Conservation (phyloP, 805 yeast species). For the Cyberlindnera petersonii region DNA sequence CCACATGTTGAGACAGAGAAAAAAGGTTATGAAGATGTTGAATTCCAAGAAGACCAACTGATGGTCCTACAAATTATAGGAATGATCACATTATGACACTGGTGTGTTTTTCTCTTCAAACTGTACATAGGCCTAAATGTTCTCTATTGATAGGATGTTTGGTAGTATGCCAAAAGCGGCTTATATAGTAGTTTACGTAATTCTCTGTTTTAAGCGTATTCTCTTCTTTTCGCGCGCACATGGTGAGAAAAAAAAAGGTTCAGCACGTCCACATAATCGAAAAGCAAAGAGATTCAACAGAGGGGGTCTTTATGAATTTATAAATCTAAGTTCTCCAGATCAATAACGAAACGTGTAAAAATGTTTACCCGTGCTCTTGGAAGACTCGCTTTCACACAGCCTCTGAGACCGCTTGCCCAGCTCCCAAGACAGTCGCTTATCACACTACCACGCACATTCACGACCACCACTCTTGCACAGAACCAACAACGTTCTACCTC, state of each 20-base stretch:
- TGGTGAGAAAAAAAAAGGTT: neutral
- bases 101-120: too few species aligned
- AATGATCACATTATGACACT: too few species aligned
- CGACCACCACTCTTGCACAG: conserved; percentile 4
- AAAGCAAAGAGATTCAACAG: neutral
- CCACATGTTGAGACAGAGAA: conserved; percentile 87
- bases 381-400: conserved; percentile 3
- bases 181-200: neutral
- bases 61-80: too few species aligned
- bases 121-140: too few species aligned
- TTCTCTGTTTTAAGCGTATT: conserved; percentile 3
- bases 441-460: conserved; percentile 6
- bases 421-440: conserved; percentile 5
- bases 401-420: conserved; percentile 4
- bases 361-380: conserved; percentile 11
- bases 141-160: too few species aligned
- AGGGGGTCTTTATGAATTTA: too few species aligned
- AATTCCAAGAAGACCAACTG: conserved; percentile 2
- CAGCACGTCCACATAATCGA: neutral
- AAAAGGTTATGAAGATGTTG: conserved; percentile 57
- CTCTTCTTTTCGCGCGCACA: neutral
- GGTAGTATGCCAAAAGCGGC: neutral
- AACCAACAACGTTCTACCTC: conserved; percentile 5
- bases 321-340: too few species aligned
- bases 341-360: neutral